Evolutionary conservation across 2,329 filamentous ascomycete species (phyloP).

Genomic region (Fusarium burgessii): DNA sequence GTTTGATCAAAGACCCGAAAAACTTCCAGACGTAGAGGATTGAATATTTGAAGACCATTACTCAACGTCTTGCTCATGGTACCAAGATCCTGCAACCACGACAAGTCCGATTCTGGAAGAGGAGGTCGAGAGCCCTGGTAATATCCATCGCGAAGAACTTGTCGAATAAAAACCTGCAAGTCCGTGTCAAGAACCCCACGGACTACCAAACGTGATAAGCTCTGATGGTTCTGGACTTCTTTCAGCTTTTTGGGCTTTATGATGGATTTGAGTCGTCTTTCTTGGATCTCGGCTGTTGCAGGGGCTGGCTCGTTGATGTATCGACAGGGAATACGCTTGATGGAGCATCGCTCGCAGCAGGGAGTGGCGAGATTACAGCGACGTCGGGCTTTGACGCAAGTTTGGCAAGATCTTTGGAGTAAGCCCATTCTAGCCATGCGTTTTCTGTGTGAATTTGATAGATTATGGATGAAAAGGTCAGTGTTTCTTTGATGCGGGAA

Average conservation of each 20-base stretch:
- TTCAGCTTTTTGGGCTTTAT: fast-evolving
- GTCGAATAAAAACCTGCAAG: slow-evolving; percentile 6
- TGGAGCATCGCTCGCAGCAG: slow-evolving; percentile 9
- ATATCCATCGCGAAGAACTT: background rate
- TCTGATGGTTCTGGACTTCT: fast-evolving
- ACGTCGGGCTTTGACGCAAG: slow-evolving; percentile 3
- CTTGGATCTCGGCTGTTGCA: background rate
- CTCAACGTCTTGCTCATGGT: fast-evolving
- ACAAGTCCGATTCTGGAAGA: background rate
- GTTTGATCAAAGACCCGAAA: background rate
- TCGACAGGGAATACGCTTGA: slow-evolving; percentile 6
- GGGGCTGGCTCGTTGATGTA: slow-evolving; percentile 17
- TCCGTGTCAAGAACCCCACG: background rate
- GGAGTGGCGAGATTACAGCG: slow-evolving; percentile 14
- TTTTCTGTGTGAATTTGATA: background rate
- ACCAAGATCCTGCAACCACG: fast-evolving
- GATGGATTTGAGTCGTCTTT: fast-evolving
- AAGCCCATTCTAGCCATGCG: background rate
- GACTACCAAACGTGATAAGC: fast-evolving
- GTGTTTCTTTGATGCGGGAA: background rate
- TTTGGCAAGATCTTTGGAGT: background rate
- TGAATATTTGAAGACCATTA: background rate
- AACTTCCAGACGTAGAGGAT: background rate
- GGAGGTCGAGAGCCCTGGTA: slow-evolving; percentile 8
- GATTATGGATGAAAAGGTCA: too few relatives aligned